Base-by-base conservation (phyloP, 345 rosid species). In the Brassica carinata region DNA sequence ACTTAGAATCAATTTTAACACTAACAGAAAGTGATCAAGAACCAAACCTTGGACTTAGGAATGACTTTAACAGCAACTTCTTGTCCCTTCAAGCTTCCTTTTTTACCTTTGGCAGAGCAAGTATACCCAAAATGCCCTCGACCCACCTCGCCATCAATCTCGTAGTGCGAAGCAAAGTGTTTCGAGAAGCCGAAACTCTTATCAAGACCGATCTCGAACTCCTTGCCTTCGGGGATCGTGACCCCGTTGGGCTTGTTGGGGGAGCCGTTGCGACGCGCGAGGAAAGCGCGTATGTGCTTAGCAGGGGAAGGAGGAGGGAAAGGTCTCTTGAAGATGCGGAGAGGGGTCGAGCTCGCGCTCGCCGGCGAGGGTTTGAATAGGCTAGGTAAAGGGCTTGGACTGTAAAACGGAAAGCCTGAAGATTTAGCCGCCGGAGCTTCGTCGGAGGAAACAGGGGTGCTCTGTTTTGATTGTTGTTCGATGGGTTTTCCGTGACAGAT, bases 251-350 rank as follows among this genome's bases (percentile, higher is more conserved):
- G 51, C 14, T 92, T 94, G 86, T 94, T 94, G 10, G 85, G 85
- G 19, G 90, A 85, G 63, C 98, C 98, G 51, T 91, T 87, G n/a
- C 98, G 88, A 69, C 96, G 86, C 0, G 94, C 96, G 58, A 94
- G 91, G 83, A 92, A 86, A 51, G 98, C 91, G 2, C 91, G 87
- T 77, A 94, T 92, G 84, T 94, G 98, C 83, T 94, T 94, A 3
- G 98, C 98, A 18, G 98, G 98, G 0, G 98, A 94, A 23, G 98
- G 98, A 23, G 98, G 98, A 38, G 98, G 98, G 63, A 94, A 94
- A 17, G 98, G 97, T 61, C 98, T 92, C 90, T 89, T 94, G 89
- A 94, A 92, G 84, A 94, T 74, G 51, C 98, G 91, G 71, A 93
- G 78, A 74, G 98, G 98, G 58, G 98, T 94, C 0, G 98, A 94